Base-by-base conservation (phyloP, 83 land plant genomes). In the Thuja plicata region DNA sequence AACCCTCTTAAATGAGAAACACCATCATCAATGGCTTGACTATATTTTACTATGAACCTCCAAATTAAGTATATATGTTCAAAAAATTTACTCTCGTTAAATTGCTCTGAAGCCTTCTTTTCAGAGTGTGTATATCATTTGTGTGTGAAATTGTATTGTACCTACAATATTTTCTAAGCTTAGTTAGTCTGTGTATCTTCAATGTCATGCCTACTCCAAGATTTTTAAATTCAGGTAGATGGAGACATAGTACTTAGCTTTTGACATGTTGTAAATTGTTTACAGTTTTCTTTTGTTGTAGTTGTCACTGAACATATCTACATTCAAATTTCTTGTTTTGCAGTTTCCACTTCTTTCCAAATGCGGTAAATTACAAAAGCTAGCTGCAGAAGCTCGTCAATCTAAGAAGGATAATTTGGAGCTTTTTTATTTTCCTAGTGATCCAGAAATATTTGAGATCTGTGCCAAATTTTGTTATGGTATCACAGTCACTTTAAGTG, bases 391-490 rank as follows among this genome's bases (percentile, higher is more conserved):
- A 71, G 84, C 88, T 24, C 87, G 86, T 43, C 92, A 94, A 30
- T n/a, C 91, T 41, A 88, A 92, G 43, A 78, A 81, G 16, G 35
- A 80, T 86, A 50, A 88, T 57, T 57, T 95, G 87, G 89, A 90
- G 60, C 92, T 97, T 37, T 89, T 91, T 8, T 95, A 94, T 87
- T 87, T 96, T 81, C 98, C 96, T 1, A 95, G 98, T n/a, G 95
- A 95, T 13, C 32, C 88, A 0, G 97, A 96, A 32, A 93, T 95
- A 4, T 96, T 97, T 89, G 97, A 95, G 84, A 32, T 95, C 46
- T 95, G 96, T 86, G 99, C 97, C 34, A 95, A 95, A 89, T 97
- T 97, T 90, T 97, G 99, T 86, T 97, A 97, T 80, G 98, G 99
- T 8, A 93, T 97, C 81, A 87, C 95, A 57, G 87, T 97, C 77